These are phyloP conservation scores for Aspergillus phoenicis DNA, from an alignment of 2,329 filamentous ascomycete species.

Conservation along the genomic window DNA sequence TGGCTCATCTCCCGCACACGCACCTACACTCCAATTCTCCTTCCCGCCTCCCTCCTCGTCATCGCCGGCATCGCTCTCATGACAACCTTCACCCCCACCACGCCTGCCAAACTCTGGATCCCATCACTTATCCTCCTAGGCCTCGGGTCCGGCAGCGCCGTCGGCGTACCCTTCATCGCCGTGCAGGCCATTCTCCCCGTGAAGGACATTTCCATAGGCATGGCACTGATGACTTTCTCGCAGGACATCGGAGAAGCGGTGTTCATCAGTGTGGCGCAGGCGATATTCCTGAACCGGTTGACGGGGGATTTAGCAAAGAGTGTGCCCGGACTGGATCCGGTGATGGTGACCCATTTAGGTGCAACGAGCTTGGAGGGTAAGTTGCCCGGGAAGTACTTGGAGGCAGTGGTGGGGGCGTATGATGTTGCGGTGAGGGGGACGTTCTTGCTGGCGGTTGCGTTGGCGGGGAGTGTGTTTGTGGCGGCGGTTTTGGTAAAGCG, in stretches of 20 bases:
- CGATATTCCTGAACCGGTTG: not conserved
- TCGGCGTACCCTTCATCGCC: not conserved
- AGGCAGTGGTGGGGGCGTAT: not conserved
- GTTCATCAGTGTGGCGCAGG: not conserved
- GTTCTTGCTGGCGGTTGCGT: not conserved
- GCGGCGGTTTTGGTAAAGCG: not conserved
- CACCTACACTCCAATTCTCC: not conserved
- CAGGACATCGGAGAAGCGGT: constrained; percentile 1
- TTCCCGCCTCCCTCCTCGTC: not conserved
- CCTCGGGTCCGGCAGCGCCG: not conserved
- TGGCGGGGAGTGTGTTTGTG: not conserved
- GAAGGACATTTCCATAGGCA: not conserved
- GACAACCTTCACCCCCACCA: not conserved
- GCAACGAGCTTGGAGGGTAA: not conserved
- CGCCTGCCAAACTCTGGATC: not conserved
- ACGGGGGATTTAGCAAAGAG: not conserved
- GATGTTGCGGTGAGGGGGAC: not conserved
- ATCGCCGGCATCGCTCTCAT: not conserved
- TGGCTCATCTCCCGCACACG: not conserved
- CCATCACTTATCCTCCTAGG: not conserved
- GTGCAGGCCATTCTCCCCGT: not conserved
- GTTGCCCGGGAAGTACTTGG: not conserved
- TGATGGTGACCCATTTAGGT: not conserved
- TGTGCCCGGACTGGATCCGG: not conserved
- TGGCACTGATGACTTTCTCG: not conserved